Evolutionary conservation across 2,329 filamentous ascomycete species (phyloP), one percentile per base, ranked within the genome.

Genomic region (Periconia sp.): DNA sequence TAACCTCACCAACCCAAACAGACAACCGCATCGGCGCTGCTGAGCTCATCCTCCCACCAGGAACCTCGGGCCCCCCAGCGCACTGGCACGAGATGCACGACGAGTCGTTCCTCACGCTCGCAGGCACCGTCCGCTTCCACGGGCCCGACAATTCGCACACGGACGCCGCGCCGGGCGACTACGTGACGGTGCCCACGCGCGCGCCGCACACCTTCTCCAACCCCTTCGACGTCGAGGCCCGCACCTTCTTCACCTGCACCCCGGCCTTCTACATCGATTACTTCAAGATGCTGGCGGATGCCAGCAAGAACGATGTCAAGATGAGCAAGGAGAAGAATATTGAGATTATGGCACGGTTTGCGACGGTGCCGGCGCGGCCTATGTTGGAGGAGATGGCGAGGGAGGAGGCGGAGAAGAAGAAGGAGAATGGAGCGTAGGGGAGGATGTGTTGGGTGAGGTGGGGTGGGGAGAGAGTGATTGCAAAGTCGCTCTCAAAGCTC

Each of bases 241-340:
- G 76, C 57, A 81, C 85, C 64, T 77, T 83, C 73, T 84, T 83
- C 63, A 85, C 82, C 0, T 81, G 77, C 53, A 84, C 81, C 20
- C 82, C 82, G 0, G 79, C 78, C 2, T 83, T 81, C 59, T 84
- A 83, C 60, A 80, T 84, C 57, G 79, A 82, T 53, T 84, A 84
- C 60, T 84, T 85, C 68, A 81, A 80, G 70, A 69, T 82, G 42
- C 59, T 84, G 61, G 73, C 75, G 11, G 71, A 74, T 59, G 63
- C 82, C 61, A 75, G 73, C 20, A 75, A 75, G 51, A 69, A 71
- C 15, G 78, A 79, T 46, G 75, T 75, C 58, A 71, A 72, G 56
- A 74, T 82, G 65, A 79, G 76, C 15, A 76, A 75, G 41, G 77
- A 82, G 65, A 76, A 77, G 49, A 79, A 79, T 59, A 56, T 77